Evolutionary conservation across 2,329 filamentous ascomycete species (phyloP).

Genomic region (Scedosporium dehoogii): DNA sequence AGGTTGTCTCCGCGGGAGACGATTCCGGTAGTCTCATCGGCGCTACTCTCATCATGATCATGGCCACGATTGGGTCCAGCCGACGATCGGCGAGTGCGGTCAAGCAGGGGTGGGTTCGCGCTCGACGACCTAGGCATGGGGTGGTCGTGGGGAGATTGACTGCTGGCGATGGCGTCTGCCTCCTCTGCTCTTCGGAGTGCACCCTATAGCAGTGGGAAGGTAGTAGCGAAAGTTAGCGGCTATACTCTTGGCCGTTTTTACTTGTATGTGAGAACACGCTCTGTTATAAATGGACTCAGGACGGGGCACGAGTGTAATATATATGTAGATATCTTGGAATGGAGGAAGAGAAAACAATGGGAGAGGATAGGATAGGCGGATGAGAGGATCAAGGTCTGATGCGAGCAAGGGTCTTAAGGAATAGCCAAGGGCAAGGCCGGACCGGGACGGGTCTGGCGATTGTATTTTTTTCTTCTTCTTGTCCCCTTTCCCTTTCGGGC

Average conservation of each 20-base stretch:
- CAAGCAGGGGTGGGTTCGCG: background rate
- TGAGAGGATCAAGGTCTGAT: background rate
- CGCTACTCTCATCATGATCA: constrained; percentile 1
- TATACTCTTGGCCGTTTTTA: background rate
- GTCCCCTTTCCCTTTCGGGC: too few relatives aligned
- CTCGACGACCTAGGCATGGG: background rate
- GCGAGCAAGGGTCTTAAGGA: background rate
- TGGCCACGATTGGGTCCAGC: background rate
- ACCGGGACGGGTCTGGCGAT: background rate
- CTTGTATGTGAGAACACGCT: background rate
- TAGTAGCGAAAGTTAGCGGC: background rate
- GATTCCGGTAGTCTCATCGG: constrained; percentile 10
- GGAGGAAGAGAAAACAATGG: background rate
- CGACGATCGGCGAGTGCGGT: background rate
- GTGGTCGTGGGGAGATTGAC: background rate
- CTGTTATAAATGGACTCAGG: background rate
- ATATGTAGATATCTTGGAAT: background rate
- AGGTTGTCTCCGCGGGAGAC: background rate
- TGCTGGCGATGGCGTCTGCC: background rate
- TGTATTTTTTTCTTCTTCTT: background rate
- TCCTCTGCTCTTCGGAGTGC: constrained; percentile 1
- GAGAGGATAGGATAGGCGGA: background rate
- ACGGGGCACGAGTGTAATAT: background rate
- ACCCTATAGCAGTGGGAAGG: background rate
- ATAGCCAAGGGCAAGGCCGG: background rate